A percentile compares a stretch with the other conserved stretches of the same genome.
Evolutionary conservation across 441 rosid genomes (phyloP).

Genomic region (Sinapis alba): DNA sequence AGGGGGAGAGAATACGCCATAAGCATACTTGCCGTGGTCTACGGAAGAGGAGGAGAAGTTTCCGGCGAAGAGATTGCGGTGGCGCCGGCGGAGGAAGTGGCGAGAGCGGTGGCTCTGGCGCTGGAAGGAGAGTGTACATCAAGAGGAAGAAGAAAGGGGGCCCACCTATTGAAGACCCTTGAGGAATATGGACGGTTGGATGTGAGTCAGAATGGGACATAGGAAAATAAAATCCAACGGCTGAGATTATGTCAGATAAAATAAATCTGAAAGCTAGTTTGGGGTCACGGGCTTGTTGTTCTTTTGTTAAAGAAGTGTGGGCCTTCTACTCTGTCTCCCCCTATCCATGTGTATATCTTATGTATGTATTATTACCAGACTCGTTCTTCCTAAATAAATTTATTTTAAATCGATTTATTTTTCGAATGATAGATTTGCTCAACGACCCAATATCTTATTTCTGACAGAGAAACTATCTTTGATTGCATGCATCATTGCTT

Average conservation of each 20-base stretch:
- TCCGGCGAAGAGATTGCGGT: slow-evolving; percentile 41
- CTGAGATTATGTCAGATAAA: slow-evolving; percentile 37
- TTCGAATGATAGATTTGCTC: neutral
- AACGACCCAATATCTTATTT: neutral
- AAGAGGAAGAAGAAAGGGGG: slow-evolving; percentile 78
- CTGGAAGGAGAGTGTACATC: slow-evolving; percentile 75
- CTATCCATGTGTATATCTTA: slow-evolving; percentile 25
- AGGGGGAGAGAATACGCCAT: slow-evolving; percentile 87
- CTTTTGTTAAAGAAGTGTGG: slow-evolving; percentile 42
- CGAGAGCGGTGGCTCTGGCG: slow-evolving; percentile 81
- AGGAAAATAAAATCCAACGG: slow-evolving; percentile 42
- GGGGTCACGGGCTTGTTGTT: slow-evolving; percentile 46
- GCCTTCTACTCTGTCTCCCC: slow-evolving; percentile 35
- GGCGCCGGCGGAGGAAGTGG: slow-evolving; percentile 90
- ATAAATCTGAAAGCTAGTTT: slow-evolving; percentile 41
- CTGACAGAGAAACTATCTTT: neutral
- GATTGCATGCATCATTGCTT: neutral
- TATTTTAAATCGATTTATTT: neutral
- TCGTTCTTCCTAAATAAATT: slow-evolving; percentile 10
- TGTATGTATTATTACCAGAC: neutral
- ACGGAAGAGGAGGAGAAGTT: slow-evolving; percentile 34
- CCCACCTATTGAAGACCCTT: slow-evolving; percentile 70
- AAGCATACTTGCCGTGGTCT: slow-evolving; percentile 67
- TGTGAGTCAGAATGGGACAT: slow-evolving; percentile 44
- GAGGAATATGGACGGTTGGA: slow-evolving; percentile 65